Percentiles rank a stretch among this genome's conserved stretches.
Evolutionary conservation across 2,329 filamentous ascomycete genomes (phyloP).

Genomic region (Gaeumannomyces sp.): DNA sequence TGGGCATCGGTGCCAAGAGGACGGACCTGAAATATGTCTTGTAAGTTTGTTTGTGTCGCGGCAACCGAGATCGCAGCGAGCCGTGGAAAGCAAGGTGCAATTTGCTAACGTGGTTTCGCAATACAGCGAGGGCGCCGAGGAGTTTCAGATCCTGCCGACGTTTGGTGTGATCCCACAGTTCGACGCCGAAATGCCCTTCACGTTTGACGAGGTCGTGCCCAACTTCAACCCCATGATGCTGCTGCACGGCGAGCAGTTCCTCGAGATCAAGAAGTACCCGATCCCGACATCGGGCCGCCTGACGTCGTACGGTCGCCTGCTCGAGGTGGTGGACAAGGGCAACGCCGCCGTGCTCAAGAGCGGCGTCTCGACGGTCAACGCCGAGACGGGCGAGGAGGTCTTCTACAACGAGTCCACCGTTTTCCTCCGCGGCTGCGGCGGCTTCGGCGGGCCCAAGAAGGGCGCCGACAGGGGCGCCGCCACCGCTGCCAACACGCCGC

Average conservation of each 20-base stretch:
- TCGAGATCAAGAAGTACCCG: constrained; percentile 87
- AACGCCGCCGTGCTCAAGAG: constrained; percentile 76
- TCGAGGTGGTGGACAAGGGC: constrained; percentile 96
- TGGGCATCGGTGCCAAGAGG: constrained; percentile 87
- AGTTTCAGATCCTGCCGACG: constrained; percentile 93
- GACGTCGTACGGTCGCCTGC: constrained; percentile 68
- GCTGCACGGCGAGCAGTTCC: constrained; percentile 96
- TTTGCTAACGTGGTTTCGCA: not conserved
- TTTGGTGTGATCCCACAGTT: constrained; percentile 96
- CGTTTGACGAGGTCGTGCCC: constrained; percentile 75
- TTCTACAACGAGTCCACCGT: constrained; percentile 97
- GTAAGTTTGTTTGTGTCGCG: constrained; percentile 26
- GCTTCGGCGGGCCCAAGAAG: constrained; percentile 80
- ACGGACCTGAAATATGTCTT: constrained; percentile 83
- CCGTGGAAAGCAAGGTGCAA: not conserved
- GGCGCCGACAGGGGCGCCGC: constrained; percentile 70
- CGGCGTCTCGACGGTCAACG: constrained; percentile 77
- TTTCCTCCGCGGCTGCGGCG: constrained; percentile 85
- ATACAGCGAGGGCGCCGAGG: constrained; percentile 71
- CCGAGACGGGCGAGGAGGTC: constrained; percentile 76
- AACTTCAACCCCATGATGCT: constrained; percentile 99
- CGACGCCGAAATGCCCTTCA: constrained; percentile 73
- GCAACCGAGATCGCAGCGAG: not conserved
- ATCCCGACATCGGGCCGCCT: constrained; percentile 80
- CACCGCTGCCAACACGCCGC: constrained; percentile 73